Evolutionary conservation across 441 rosid species (phyloP), one percentile per base, ranked within the genome.

Genomic region (Melastoma candidum): DNA sequence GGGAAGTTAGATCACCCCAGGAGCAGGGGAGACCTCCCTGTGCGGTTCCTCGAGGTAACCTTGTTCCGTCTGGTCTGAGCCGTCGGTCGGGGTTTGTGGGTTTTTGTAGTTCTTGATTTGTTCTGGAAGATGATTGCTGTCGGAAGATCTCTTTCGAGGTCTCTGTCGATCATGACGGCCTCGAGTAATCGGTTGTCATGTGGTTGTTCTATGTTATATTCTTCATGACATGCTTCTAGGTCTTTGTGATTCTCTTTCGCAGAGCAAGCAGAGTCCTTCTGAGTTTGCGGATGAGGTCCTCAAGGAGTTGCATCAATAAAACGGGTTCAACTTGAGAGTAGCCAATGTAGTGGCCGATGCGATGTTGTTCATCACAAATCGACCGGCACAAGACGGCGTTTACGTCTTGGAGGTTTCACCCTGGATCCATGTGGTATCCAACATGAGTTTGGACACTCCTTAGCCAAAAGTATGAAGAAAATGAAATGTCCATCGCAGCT

Each of bases 401-500:
- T 54, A 52, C 39, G 63, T 79, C 54, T 65, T 72, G 17, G 80
- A 71, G 54, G 90, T 85, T 48, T 62, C 85, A 26, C 87, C 93
- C 0, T 96, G 95, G 57, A 74, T 83, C 68, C 98, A 87, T 61
- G 85, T 90, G 24, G 63, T 90, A 47, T 60, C 93, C 47, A 87
- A 80, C 61, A 83, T 88, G 56, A 77, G 73, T 71, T 80, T 87
- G 48, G 84, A 87, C 72, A 61, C 90, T 26, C 90, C 96, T 46
- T 87, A 87, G 96, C 89, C 83, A 57, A 83, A 87, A 87, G 97
- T 84, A 63, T 56, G 57, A 14, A 22, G 13, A 2, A 17, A 17
- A 17, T 17, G 22, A 17, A 17, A 17, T 17, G 22, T 17, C 1
- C 22, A 17, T 17, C 22, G 22, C 22, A 17, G 22, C 22, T 17